Evolutionary conservation across 768 basidiomycete species (phyloP).

Genomic region (Kwoniella pini): DNA sequence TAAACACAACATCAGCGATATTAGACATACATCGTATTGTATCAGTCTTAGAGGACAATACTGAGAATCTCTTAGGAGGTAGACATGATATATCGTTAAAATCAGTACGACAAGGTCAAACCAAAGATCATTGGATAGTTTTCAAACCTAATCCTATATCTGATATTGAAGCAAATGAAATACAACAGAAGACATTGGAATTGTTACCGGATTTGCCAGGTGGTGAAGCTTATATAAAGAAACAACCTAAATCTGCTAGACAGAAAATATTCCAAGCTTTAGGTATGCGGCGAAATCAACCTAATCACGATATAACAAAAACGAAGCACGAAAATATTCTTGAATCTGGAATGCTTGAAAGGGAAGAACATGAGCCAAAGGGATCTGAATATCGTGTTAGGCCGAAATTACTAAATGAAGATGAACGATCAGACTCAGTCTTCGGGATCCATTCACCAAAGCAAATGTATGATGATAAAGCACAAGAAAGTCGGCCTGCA

Average conservation of each 20-base stretch:
- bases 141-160: neutral
- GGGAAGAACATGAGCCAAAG: no score
- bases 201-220: constrained; percentile 1
- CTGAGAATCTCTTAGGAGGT: neutral
- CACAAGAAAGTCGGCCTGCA: neutral
- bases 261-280: constrained; percentile 1
- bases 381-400: no score
- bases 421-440: no score
- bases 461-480: neutral
- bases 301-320: no score
- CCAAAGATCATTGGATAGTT: constrained; percentile 18
- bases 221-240: neutral
- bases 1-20: neutral
- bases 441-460: no score
- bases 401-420: no score
- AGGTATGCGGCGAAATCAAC: neutral
- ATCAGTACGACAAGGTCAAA: neutral
- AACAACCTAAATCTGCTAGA: neutral
- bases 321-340: no score
- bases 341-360: no score
- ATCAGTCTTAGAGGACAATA: neutral
- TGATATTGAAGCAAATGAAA: neutral
- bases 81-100: neutral
- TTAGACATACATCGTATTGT: neutral
- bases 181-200: neutral